Percentiles rank a stretch among this genome's conserved stretches.
Conservation (phyloP, 1,284 basidiomycete species). For the Xanthoconium separans region DNA sequence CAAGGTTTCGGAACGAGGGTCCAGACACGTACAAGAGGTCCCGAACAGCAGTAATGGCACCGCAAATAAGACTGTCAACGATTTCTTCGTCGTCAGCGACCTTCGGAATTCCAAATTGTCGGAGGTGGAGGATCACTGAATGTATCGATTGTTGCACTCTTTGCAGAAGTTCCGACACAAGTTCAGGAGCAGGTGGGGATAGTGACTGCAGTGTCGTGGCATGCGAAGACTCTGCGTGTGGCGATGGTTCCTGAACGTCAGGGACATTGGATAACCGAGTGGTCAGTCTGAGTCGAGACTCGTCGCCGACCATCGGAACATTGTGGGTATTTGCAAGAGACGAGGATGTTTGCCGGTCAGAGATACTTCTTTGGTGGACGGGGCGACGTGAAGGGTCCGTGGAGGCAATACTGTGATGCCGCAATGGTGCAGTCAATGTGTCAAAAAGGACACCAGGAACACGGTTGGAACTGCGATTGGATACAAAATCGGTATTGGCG, state of each 20-base stretch:
- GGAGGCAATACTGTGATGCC: slow-evolving; percentile 20
- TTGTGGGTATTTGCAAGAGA: background rate
- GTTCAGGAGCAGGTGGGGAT: slow-evolving; percentile 18
- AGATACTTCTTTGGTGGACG: slow-evolving; percentile 1
- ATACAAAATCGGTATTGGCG: slow-evolving; percentile 24
- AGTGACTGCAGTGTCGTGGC: slow-evolving; percentile 1
- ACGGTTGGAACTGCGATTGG: slow-evolving; percentile 9
- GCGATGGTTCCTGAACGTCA: slow-evolving; percentile 2
- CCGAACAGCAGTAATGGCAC: slow-evolving; percentile 29
- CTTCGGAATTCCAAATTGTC: slow-evolving; percentile 31
- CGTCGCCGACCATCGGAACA: background rate
- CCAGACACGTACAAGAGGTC: slow-evolving; percentile 37
- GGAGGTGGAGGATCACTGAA: slow-evolving; percentile 26
- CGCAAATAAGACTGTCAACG: slow-evolving; percentile 25
- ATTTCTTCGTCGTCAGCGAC: slow-evolving; percentile 27
- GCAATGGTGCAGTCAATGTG: slow-evolving; percentile 6
- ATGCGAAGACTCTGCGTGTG: background rate
- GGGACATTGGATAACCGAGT: slow-evolving; percentile 5
- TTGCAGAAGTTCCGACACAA: slow-evolving; percentile 30
- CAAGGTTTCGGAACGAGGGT: slow-evolving; percentile 26
- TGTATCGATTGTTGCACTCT: slow-evolving; percentile 24
- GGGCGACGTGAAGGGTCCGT: slow-evolving; percentile 1
- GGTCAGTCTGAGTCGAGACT: slow-evolving; percentile 6
- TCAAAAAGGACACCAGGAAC: slow-evolving; percentile 8
- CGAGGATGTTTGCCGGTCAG: background rate